Conservation (phyloP, 345 rosid genomes). For the Citrus medica region DNA sequence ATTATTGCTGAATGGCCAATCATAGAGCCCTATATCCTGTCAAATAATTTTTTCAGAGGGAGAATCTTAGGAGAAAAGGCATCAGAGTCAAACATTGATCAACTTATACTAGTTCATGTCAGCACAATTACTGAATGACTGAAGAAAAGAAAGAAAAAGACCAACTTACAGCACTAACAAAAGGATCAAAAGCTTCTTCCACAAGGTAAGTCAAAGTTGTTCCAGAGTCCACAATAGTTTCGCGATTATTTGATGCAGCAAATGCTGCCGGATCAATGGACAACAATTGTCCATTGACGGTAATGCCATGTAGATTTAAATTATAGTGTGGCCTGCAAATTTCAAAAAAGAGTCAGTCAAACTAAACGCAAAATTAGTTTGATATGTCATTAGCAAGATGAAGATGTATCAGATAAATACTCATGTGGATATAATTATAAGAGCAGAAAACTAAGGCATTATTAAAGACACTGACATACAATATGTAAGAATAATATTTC, state of each 20-base stretch:
- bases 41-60: background rate
- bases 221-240: conserved; percentile 95
- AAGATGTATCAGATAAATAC: background rate
- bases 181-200: conserved; percentile 78
- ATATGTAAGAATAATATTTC: background rate
- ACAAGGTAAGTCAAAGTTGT: conserved; percentile 96
- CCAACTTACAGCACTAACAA: conserved; percentile 76
- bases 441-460: background rate
- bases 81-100: background rate
- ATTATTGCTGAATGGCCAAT: background rate
- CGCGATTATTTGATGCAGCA: conserved; percentile 61
- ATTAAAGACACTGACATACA: background rate
- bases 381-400: background rate
- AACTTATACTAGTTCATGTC: background rate
- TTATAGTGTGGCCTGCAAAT: conserved; percentile 93
- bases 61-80: background rate
- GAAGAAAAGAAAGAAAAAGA: conserved; percentile 7
- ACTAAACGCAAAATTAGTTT: background rate
- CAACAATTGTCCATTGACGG: conserved; percentile 65
- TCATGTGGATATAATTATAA: background rate
- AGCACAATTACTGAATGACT: background rate
- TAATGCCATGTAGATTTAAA: conserved; percentile 75
- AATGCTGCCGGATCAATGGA: conserved; percentile 66
- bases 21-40: background rate
- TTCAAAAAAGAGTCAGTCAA: conserved; percentile 21